These are phyloP conservation scores for Vairimorpha necatrix DNA, from an alignment of 371 early-diverging fungal species.

Conservation along the genomic window DNA sequence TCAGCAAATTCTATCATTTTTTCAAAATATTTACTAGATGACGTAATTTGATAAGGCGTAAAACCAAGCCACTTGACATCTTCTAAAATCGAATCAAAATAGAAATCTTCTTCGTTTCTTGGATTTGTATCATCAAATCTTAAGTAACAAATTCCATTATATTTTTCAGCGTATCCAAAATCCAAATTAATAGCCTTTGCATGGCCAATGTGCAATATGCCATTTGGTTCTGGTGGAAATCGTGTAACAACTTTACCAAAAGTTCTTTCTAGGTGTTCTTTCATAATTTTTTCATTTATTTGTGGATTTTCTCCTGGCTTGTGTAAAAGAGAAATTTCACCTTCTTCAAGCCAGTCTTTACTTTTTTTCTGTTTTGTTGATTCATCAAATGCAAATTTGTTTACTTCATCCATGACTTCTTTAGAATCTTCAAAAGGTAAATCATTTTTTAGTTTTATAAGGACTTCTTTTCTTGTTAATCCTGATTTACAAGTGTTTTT, in stretches of 20 bases:
- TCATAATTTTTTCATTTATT: slow-evolving; percentile 79
- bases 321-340: slow-evolving; percentile 70
- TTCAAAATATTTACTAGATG: slow-evolving; percentile 88
- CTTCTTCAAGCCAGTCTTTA: slow-evolving; percentile 55
- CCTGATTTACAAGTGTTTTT: slow-evolving; percentile 5
- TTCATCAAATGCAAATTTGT: slow-evolving; percentile 3
- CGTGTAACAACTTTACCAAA: slow-evolving; percentile 88
- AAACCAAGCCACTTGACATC: slow-evolving; percentile 94
- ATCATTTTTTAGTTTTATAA: slow-evolving; percentile 35
- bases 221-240: slow-evolving; percentile 99
- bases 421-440: slow-evolving; percentile 44
- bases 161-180: slow-evolving; percentile 88
- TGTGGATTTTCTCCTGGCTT: slow-evolving; percentile 93
- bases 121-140: slow-evolving; percentile 99
- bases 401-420: slow-evolving; percentile 33
- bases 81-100: slow-evolving; percentile 86
- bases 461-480: slow-evolving; percentile 34
- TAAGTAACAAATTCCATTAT: slow-evolving; percentile 82
- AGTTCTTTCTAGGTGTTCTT: slow-evolving; percentile 82
- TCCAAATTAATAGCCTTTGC: slow-evolving; percentile 98
- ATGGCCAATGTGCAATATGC: slow-evolving; percentile 95
- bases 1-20: slow-evolving; percentile 58
- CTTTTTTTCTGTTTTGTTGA: neutral
- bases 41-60: slow-evolving; percentile 81
- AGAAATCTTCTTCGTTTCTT: slow-evolving; percentile 87